phyloP scores from a whole-genome alignment of 2,329 filamentous ascomycete genomes.

The Aspergillus sp. region DNA sequence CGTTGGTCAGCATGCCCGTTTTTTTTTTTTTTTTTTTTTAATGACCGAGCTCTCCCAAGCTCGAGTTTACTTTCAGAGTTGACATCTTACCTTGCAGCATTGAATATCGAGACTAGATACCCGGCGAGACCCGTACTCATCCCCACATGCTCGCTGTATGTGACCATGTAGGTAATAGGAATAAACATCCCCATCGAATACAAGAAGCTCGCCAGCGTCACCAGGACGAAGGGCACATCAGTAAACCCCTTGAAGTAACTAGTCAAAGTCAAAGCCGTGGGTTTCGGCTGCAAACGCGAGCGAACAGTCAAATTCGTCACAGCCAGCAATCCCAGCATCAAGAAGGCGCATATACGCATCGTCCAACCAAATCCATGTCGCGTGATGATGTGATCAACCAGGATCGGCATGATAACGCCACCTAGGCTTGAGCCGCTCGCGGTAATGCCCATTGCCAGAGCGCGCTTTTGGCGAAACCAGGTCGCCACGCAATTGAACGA shows the following conservation, averaged over 20 bases:
- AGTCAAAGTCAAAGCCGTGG: not conserved
- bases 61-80: no score
- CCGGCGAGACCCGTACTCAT: not conserved
- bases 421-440: conserved; percentile 56
- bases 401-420: conserved; percentile 61
- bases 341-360: conserved; percentile 55
- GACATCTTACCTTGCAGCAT: not conserved
- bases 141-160: not conserved
- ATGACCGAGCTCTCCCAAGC: no score
- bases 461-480: conserved; percentile 56
- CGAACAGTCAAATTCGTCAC: conserved; percentile 54
- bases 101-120: not conserved
- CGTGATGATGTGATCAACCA: conserved; percentile 55
- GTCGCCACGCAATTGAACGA: conserved; percentile 35
- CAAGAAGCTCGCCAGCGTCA: conserved; percentile 10
- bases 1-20: no score
- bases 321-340: conserved; percentile 58
- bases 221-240: conserved; percentile 3
- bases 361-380: conserved; percentile 55
- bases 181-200: conserved; percentile 22
- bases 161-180: conserved; percentile 12
- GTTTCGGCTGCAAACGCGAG: conserved; percentile 32
- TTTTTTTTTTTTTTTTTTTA: no score
- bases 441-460: conserved; percentile 55
- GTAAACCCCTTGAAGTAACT: no score